These are phyloP conservation scores for Thermochaetoides thermophila DNA, from an alignment of 495 filamentous ascomycete genomes.

Conservation along the genomic window DNA sequence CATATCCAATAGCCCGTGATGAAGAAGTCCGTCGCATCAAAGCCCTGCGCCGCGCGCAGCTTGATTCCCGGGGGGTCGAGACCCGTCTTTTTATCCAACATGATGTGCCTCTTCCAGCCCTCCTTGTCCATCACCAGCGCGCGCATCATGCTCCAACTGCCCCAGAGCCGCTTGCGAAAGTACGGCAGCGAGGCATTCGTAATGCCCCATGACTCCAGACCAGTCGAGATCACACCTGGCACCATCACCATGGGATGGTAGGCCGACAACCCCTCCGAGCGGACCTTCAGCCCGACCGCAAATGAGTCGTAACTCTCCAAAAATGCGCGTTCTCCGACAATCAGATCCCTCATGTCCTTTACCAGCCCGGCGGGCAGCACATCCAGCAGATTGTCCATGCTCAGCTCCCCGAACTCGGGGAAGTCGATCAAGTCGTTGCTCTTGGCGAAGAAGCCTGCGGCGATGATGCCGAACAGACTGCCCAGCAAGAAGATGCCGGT, in stretches of 20 bases:
- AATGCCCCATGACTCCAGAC: conserved; percentile 92
- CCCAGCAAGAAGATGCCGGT: conserved; percentile 72
- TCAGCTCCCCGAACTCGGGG: conserved; percentile 64
- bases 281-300: conserved; percentile 67
- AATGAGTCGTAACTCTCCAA: conserved; percentile 83
- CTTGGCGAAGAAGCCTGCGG: conserved; percentile 71
- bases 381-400: conserved; percentile 69
- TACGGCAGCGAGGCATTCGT: conserved; percentile 66
- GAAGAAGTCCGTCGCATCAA: conserved; percentile 97
- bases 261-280: conserved; percentile 66
- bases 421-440: conserved; percentile 74
- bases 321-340: conserved; percentile 74
- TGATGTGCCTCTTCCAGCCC: conserved; percentile 88
- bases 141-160: conserved; percentile 96
- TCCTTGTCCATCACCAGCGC: conserved; percentile 87
- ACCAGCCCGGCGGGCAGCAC: conserved; percentile 70
- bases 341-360: conserved; percentile 67
- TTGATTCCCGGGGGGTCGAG: conserved; percentile 89
- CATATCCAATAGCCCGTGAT: conserved; percentile 92
- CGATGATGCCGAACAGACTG: conserved; percentile 65
- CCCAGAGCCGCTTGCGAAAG: conserved; percentile 88
- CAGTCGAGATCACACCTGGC: conserved; percentile 93
- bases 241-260: conserved; percentile 91
- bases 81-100: conserved; percentile 84
- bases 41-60: conserved; percentile 85